Base-by-base conservation (phyloP, 163 green algal genomes). In the Trebouxiophyceae sp. region DNA sequence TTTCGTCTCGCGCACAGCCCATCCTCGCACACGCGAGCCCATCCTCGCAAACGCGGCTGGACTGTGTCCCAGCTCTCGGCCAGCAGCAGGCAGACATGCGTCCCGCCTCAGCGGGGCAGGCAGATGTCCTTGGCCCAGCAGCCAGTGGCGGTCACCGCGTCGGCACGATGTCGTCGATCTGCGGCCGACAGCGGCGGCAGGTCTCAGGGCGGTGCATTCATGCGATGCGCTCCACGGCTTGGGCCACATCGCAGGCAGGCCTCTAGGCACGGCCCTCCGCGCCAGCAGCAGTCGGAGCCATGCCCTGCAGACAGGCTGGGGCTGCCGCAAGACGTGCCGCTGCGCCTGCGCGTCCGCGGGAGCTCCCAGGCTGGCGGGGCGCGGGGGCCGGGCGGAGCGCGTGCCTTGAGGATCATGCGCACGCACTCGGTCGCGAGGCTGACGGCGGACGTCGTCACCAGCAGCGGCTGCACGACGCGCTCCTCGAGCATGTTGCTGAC, bases 401-500 rank as follows among this genome's bases (percentile, higher is more conserved):
- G 16, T n/a, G 73, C 62, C 81, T 98, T 98, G 26, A 99, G 78
- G 71, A 99, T 96, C 86, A 99, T 96, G 23, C 91, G 79, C 33
- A 96, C 87, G 68, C 81, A 93, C 77, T 99, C 94, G 0, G 91
- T 93, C 4, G 94, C 94, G 31, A 99, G 85, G n/a, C 76, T 88
- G 50, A 99, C 68, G 0, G 95, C 95, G 20, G 76, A 89, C 1
- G 80, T 91, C 55, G 87, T 95, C 1, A 98, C 92, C 44, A 97
- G 83, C 61, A 98, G 81, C 30, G 93, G 93, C 68, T 86, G 80
- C 63, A 99, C 86, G 57, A 99, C 94, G 54, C 92, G 91, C 77
- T 97, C 93, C 45, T 95, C 91, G 50, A 91, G 62, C 84, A 99
- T 98, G 81, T 99, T 86, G 54, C 80, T 95, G 67, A 97, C 86